Evolutionary conservation across 495 filamentous ascomycete species (phyloP).

Genomic region (Extremus antarcticus): DNA sequence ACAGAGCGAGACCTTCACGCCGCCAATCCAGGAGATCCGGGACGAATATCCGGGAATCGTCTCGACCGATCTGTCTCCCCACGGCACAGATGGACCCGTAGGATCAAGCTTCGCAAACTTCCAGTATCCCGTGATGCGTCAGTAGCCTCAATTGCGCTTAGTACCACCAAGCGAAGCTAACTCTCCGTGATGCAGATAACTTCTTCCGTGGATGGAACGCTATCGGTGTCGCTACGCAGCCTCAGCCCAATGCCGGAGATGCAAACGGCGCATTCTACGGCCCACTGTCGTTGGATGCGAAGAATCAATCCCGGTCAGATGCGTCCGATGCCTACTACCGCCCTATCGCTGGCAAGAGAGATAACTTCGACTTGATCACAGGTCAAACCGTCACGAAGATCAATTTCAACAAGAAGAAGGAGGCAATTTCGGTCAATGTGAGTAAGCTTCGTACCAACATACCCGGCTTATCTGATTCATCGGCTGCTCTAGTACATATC

Average conservation of each 20-base stretch:
- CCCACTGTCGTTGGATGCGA: conserved; percentile 35
- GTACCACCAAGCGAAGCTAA: no score
- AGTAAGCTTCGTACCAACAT: conserved; percentile 35
- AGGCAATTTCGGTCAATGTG: conserved; percentile 28
- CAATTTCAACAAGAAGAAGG: conserved; percentile 40
- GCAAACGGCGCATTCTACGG: conserved; percentile 38
- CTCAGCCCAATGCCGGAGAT: conserved; percentile 39
- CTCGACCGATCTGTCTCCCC: not conserved
- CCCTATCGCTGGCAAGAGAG: conserved; percentile 19
- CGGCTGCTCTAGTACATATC: conserved; percentile 27
- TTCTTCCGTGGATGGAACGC: conserved; percentile 41
- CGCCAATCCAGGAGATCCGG: conserved; percentile 2
- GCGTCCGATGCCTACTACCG: conserved; percentile 11
- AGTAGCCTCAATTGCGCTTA: conserved; percentile 11
- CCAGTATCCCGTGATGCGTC: conserved; percentile 39
- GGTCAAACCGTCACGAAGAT: conserved; percentile 27
- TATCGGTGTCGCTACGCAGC: conserved; percentile 38
- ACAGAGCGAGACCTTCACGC: conserved; percentile 14
- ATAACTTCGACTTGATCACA: conserved; percentile 10
- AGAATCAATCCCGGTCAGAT: conserved; percentile 21
- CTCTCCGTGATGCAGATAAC: conserved; percentile 38
- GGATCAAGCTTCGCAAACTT: conserved; percentile 16
- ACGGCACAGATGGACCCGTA: conserved; percentile 6
- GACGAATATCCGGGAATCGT: conserved; percentile 26
- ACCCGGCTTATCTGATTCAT: not conserved